Evolutionary conservation across 176 grass and related monocot species (phyloP).

Genomic region (Aegilops longissima): DNA sequence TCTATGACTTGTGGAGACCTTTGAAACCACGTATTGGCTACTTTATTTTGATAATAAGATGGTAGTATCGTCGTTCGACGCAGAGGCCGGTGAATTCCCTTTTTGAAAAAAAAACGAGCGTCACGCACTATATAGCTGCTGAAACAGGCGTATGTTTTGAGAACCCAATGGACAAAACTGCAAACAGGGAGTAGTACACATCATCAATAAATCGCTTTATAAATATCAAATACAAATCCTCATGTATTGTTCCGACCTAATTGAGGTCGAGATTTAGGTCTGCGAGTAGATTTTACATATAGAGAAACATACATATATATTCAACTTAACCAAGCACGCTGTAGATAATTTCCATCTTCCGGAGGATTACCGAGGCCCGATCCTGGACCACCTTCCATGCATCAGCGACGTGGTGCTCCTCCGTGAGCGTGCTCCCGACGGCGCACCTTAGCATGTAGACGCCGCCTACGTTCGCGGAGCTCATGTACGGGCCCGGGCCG

Average conservation of each 20-base stretch:
- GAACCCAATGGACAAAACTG: no score
- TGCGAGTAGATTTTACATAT: neutral
- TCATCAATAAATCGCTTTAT: neutral
- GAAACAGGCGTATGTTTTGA: no score
- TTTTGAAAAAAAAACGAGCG: no score
- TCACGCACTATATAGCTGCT: no score
- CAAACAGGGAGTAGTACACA: neutral
- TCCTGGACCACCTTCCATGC: slow-evolving; percentile 61
- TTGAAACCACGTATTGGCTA: no score
- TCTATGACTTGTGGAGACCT: no score
- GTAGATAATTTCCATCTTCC: slow-evolving; percentile 23
- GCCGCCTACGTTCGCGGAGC: slow-evolving; percentile 52
- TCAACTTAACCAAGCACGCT: neutral
- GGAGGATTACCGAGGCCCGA: slow-evolving; percentile 39
- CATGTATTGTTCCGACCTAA: neutral
- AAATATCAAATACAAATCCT: neutral
- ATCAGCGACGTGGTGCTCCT: slow-evolving; percentile 48
- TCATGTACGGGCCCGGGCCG: slow-evolving; percentile 51
- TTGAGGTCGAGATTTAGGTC: neutral
- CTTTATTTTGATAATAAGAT: no score
- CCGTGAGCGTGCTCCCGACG: slow-evolving; percentile 61
- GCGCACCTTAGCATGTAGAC: slow-evolving; percentile 63
- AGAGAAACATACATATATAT: neutral
- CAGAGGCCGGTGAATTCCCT: no score
- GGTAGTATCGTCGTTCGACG: no score